These are phyloP conservation scores for Prunella vulgaris DNA, from an alignment of 257 asterid species.

Conservation along the genomic window DNA sequence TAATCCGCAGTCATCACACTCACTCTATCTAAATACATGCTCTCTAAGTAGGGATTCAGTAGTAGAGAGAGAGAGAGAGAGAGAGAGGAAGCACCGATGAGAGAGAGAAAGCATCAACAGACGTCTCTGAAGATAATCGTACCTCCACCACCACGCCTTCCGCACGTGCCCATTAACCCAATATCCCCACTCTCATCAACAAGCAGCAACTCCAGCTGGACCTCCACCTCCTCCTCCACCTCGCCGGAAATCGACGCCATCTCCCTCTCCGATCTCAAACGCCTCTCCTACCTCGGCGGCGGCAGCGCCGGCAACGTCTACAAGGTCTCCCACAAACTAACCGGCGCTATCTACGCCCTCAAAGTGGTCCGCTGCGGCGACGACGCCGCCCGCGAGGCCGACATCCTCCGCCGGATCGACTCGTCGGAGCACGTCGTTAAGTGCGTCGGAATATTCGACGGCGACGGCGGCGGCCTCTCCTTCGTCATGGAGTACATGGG, in stretches of 20 bases:
- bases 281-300: slow-evolving; percentile 35
- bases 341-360: slow-evolving; percentile 34
- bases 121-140: slow-evolving; percentile 29
- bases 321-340: slow-evolving; percentile 35
- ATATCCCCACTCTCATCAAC: slow-evolving; percentile 33
- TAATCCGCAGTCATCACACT: too few species aligned
- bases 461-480: slow-evolving; percentile 25
- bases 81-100: not conserved
- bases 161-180: slow-evolving; percentile 22
- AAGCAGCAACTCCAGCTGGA: not conserved
- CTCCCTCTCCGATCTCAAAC: slow-evolving; percentile 30
- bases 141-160: slow-evolving; percentile 23
- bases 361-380: slow-evolving; percentile 31
- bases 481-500: slow-evolving; percentile 52
- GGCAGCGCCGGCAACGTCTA: slow-evolving; percentile 48
- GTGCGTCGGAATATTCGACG: slow-evolving; percentile 33
- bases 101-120: slow-evolving; percentile 35
- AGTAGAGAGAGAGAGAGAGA: too few species aligned
- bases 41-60: too few species aligned
- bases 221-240: not conserved
- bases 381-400: slow-evolving; percentile 26
- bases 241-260: slow-evolving; percentile 6
- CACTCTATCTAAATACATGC: too few species aligned
- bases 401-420: slow-evolving; percentile 29
- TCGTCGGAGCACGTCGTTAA: slow-evolving; percentile 31